These are phyloP conservation scores for Sporothrix luriei DNA, from an alignment of 2,329 filamentous ascomycete genomes.

Conservation along the genomic window DNA sequence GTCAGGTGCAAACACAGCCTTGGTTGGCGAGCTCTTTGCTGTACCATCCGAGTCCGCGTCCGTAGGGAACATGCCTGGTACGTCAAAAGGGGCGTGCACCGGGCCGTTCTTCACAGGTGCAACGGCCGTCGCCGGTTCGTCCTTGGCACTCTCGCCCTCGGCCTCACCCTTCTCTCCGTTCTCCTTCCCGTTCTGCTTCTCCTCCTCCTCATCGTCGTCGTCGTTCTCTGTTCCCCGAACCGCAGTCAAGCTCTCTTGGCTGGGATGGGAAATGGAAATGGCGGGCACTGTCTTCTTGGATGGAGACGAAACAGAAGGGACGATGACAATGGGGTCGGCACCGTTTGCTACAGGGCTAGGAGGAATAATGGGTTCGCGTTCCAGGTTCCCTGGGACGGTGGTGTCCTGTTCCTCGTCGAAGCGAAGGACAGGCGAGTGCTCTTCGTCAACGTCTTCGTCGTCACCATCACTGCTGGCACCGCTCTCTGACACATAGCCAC, in stretches of 20 bases:
- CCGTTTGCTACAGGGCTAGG: neutral
- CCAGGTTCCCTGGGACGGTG: conserved; percentile 27
- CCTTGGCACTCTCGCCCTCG: neutral
- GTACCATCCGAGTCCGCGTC: conserved; percentile 42
- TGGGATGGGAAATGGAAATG: conserved; percentile 52
- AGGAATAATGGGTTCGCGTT: conserved; percentile 19
- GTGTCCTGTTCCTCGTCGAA: conserved; percentile 34
- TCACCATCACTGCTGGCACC: conserved; percentile 39
- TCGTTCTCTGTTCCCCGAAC: conserved; percentile 16
- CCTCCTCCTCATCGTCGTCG: neutral
- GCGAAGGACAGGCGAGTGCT: conserved; percentile 33
- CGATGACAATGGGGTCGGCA: neutral
- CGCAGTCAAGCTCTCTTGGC: conserved; percentile 37
- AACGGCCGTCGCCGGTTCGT: neutral
- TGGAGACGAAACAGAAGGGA: neutral
- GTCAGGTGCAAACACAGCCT: neutral
- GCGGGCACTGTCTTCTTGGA: conserved; percentile 43
- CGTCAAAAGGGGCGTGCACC: conserved; percentile 45
- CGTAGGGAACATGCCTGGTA: conserved; percentile 63
- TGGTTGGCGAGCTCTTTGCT: conserved; percentile 20
- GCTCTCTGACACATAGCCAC: conserved; percentile 64
- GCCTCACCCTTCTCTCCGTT: neutral
- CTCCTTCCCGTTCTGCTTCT: neutral
- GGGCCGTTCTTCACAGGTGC: neutral
- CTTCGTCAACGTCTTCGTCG: conserved; percentile 38